Percentiles rank a stretch among this genome's conserved stretches.
phyloP scores from a whole-genome alignment of 805 yeast species.

The Saturnispora gosingensis region DNA sequence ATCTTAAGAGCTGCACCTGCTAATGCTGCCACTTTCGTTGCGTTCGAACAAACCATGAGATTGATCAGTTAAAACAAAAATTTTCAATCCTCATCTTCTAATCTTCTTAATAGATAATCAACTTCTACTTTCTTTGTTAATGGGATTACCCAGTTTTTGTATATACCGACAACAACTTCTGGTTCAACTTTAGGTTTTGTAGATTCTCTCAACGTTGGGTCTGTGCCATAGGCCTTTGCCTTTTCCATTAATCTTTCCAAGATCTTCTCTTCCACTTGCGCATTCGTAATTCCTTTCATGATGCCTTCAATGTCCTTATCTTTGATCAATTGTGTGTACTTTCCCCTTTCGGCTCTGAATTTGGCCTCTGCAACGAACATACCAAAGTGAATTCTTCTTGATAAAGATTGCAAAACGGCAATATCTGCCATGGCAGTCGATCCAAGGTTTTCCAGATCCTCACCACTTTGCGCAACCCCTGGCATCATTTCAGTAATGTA shows the following conservation, averaged over 20 bases:
- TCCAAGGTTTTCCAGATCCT: conserved; percentile 80
- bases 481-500: conserved; percentile 76
- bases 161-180: conserved; percentile 71
- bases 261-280: conserved; percentile 78
- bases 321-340: conserved; percentile 54
- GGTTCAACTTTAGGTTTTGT: conserved; percentile 71
- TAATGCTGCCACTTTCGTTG: conserved; percentile 92
- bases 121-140: conserved; percentile 93
- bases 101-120: conserved; percentile 75
- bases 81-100: conserved; percentile 41
- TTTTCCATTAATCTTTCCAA: conserved; percentile 68
- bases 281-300: conserved; percentile 73
- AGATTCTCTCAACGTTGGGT: conserved; percentile 68
- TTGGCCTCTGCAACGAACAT: conserved; percentile 97
- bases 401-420: conserved; percentile 76
- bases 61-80: conserved; percentile 26
- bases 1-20: conserved; percentile 96
- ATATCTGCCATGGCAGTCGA: conserved; percentile 80
- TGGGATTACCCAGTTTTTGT: conserved; percentile 84
- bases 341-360: conserved; percentile 57
- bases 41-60: conserved; percentile 87
- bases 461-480: conserved; percentile 55
- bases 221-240: conserved; percentile 81
- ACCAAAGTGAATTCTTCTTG: conserved; percentile 93
- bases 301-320: conserved; percentile 63